Evolutionary conservation across 805 yeast genomes (phyloP).

Genomic region (Huiozyma naganishii): DNA sequence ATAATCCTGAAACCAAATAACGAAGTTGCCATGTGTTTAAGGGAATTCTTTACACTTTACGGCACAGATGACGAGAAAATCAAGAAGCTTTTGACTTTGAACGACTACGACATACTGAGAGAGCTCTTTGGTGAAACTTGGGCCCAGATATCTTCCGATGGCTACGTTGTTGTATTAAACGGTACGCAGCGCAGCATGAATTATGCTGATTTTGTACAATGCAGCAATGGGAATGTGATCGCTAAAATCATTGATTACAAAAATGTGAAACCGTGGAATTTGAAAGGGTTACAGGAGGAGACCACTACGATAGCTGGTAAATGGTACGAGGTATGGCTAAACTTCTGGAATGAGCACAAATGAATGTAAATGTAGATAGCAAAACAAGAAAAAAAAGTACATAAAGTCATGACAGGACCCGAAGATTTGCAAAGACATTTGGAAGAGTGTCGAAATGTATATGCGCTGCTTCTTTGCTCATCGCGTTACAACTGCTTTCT

Average conservation of each 20-base stretch:
- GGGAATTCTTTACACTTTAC: slow-evolving; percentile 26
- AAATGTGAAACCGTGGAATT: slow-evolving; percentile 19
- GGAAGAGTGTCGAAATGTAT: no score
- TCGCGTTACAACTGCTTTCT: no score
- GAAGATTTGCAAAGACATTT: no score
- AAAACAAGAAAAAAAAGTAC: no score
- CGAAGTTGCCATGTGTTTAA: slow-evolving; percentile 25
- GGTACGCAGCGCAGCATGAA: not conserved
- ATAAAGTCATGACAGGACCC: no score
- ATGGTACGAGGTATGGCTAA: slow-evolving; percentile 16
- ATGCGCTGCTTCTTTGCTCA: no score
- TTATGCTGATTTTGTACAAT: not conserved
- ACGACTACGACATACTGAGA: slow-evolving; percentile 16
- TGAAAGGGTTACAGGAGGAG: not conserved
- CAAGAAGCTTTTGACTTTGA: slow-evolving; percentile 8
- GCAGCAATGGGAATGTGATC: not conserved
- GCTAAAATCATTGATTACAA: slow-evolving; percentile 18
- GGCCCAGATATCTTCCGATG: slow-evolving; percentile 20
- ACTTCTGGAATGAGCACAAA: slow-evolving; percentile 5
- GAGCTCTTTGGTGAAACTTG: slow-evolving; percentile 25
- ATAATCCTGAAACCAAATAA: slow-evolving; percentile 21
- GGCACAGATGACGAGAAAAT: slow-evolving; percentile 13
- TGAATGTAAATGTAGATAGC: no score
- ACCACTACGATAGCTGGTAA: slow-evolving; percentile 1
- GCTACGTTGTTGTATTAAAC: slow-evolving; percentile 7